Conservation (phyloP, 176 grass and related monocot genomes). For the Oryza brachyantha region DNA sequence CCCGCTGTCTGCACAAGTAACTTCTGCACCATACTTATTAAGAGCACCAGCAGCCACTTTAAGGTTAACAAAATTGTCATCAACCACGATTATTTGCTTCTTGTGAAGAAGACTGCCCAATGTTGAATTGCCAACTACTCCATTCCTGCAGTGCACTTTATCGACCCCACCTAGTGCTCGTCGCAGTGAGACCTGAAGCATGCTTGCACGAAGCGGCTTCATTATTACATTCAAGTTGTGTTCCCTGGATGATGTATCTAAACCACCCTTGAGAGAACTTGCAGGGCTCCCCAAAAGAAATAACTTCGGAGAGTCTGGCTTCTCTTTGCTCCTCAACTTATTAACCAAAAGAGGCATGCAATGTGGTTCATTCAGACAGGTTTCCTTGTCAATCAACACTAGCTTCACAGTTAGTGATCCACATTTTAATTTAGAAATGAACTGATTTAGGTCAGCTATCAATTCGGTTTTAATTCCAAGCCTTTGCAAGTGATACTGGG, state of each 20-base stretch:
- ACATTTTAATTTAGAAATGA: constrained; percentile 54
- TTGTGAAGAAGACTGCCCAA: constrained; percentile 83
- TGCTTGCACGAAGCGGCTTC: constrained; percentile 91
- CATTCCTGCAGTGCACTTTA: constrained; percentile 60
- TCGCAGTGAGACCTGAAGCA: constrained; percentile 71
- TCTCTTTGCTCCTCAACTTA: constrained; percentile 58
- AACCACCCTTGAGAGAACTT: constrained; percentile 51
- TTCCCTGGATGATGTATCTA: constrained; percentile 48
- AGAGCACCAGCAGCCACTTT: constrained; percentile 90
- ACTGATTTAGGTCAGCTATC: constrained; percentile 49
- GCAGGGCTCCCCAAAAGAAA: constrained; percentile 72
- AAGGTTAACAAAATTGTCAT: constrained; percentile 93
- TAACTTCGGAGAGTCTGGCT: constrained; percentile 57
- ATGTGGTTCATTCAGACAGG: constrained; percentile 59
- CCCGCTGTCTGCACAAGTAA: constrained; percentile 69
- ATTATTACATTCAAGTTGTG: constrained; percentile 71
- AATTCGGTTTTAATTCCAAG: constrained; percentile 76
- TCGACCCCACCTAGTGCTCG: constrained; percentile 60
- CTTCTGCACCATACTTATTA: constrained; percentile 92
- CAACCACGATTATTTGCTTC: constrained; percentile 82
- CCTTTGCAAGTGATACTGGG: constrained; percentile 83
- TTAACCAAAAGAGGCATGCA: constrained; percentile 52
- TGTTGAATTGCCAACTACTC: constrained; percentile 47
- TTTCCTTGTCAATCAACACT: constrained; percentile 86
- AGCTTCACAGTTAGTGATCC: constrained; percentile 50